Evolutionary conservation across 352 stramenopile genomes (phyloP), one percentile per base, ranked within the genome.

Genomic region (Globisporangium middletonii): DNA sequence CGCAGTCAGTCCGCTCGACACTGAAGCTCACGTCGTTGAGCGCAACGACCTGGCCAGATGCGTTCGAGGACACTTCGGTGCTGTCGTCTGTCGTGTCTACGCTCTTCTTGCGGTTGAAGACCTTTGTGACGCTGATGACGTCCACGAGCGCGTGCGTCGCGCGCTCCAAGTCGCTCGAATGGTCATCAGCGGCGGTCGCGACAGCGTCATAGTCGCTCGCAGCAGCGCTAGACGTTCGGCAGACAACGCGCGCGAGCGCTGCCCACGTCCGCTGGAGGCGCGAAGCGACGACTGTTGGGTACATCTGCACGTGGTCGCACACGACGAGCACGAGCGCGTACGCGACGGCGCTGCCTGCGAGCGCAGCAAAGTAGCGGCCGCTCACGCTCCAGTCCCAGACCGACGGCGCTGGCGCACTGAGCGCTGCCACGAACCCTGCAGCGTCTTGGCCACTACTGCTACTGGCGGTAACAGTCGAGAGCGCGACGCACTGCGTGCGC

Each of bases 1-100:
- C 90, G 53, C 93, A 93, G 60, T 98, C 86, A 19, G 92, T 84
- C 28, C 77, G 72, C 42, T 90, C 73, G 4, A 98, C 90, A 0
- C 72, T 71, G 45, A 97, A 88, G 58, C 73, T 91, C 8, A 97
- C 72, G 45, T 91, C 69, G 37, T 88, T 60, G 12, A 92, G 49
- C 3, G 83, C 83, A 11, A 92, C 72, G 8, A 92, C 79, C 51
- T 89, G 78, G 1, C 76, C 70, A 23, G 64, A 72, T 28, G 67
- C 30, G 57, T 75, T 88, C 35, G 62, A 62, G 2, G 44, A 59
- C 43, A 65, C 60, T 15, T 23, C 45, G 50, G 19, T 63, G 11
- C 50, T 50, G 19, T 56, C 63, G 27, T 63, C 43, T 13, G 46
- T 23, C 18, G 28, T 50, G 35, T 50, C 44, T 37, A 2, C 26